Evolutionary conservation across 176 grass and related monocot genomes (phyloP), one percentile per base, ranked within the genome.

Genomic region (Metroxylon sagu): DNA sequence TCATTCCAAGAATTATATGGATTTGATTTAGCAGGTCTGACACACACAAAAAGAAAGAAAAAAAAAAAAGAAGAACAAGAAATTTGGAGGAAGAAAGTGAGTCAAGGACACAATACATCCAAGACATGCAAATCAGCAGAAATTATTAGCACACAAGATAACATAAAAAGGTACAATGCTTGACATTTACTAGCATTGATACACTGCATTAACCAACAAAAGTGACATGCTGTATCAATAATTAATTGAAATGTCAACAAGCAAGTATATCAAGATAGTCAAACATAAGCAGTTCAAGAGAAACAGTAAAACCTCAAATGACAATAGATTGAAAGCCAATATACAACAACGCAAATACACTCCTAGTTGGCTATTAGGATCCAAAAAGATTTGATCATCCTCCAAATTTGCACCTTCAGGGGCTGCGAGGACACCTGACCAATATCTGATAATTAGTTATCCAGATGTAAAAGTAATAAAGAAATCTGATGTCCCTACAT

Each of bases 341-440:
- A 88, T 83, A 54, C 93, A 97, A 78, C 81, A 97, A 53, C 93
- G 84, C 59, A 92, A 66, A 64, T 85, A 98, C 59, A 98, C 59
- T 53, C 93, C 93, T 59, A 91, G 84, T 53, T 88, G 93, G 19
- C 93, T 91, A 68, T 85, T 88, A 50, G 87, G 84, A 75, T 91
- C 93, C 53, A 97, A 67, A 52, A 83, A 67, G 39, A 80, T 74
- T 49, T 77, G 80, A 68, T 83, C 70, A 2, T 85, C 84, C 21
- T 85, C 87, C 55, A 80, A 66, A 49, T 57, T 70, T 26, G 67
- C 69, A 58, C 78, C 78, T 25, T 92, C 87, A 16, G 76, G 76
- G 53, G 74, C 67, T 27, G 65, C 59, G 71, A 92, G 66, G 54
- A 97, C 63, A n/a, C 81, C 93, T 97, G 63, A 48, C 10, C 28